Evolutionary conservation across 192 early-diverging fungal species (phyloP), one percentile per base, ranked within the genome.

Genomic region (Umbelopsis vinacea): DNA sequence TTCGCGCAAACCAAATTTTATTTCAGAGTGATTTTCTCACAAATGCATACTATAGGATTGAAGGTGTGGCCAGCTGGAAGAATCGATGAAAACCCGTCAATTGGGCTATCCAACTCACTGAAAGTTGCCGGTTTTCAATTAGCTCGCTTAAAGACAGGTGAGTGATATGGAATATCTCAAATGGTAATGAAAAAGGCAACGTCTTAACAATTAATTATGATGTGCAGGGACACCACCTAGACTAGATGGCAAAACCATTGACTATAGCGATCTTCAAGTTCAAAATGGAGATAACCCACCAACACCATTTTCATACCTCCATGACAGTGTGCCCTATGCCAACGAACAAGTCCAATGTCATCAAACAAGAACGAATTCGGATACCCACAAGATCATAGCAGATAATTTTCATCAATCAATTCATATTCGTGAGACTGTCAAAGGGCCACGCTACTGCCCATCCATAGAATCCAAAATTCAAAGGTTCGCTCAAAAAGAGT

Each of bases 391-490:
- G 17, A 82, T 92, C 29, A 88, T 94, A 60, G 71, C 83, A 11
- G 82, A 90, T 52, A 90, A 94, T 77, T 83, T 94, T 71, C 89
- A 93, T 73, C 81, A 90, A 74, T 89, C 88, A 45, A 91, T 94
- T 50, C 93, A 94, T 75, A 93, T 94, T 22, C 81, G 93, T 23
- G 93, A 94, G 57, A 94, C 93, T 2, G 91, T 94, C 33, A 90
- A 90, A 48, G 93, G 93, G 0, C 93, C 93, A 14, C 85, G 90
- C 21, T 94, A 94, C 71, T 94, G 93, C 45, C 93, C 93, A 7
- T 94, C 93, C 14, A 82, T 94, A 23, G 93, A 94, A 75, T 87
- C 92, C 46, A 94, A 94, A 76, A 85, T 94, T 35, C 86, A 88
- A 69, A 84, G 93, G 14, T 94, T 94, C 67, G 79, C 81, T 21